Evolutionary conservation across 257 asterid species (phyloP).

Genomic region (Fraxinus quadrangulata): DNA sequence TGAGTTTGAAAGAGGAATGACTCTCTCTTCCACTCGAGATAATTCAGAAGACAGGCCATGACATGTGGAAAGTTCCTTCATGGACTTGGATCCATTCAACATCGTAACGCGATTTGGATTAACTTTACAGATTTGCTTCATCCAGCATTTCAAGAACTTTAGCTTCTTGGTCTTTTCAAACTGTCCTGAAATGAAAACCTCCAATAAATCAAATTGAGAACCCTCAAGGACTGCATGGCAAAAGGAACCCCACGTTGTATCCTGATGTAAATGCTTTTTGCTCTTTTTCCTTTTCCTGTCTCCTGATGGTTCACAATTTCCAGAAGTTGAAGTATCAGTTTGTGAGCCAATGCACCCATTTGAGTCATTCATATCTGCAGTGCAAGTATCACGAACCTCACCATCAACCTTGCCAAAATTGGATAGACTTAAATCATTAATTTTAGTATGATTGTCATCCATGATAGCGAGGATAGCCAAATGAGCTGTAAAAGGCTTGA

Average conservation of each 20-base stretch:
- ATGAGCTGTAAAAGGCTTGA: constrained; percentile 74
- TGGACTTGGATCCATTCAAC: constrained; percentile 35
- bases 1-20: constrained; percentile 32
- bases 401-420: constrained; percentile 16
- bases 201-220: constrained; percentile 66
- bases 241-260: constrained; percentile 77
- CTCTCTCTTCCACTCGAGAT: constrained; percentile 46
- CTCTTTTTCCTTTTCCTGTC: constrained; percentile 53
- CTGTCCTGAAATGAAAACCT: constrained; percentile 48
- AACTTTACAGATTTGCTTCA: constrained; percentile 60
- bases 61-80: constrained; percentile 34
- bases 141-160: constrained; percentile 89
- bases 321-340: constrained; percentile 61
- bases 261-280: constrained; percentile 41
- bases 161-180: constrained; percentile 65
- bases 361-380: constrained; percentile 35
- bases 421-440: constrained; percentile 27
- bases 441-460: constrained; percentile 30
- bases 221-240: constrained; percentile 60
- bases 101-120: constrained; percentile 31
- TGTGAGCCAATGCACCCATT: constrained; percentile 52
- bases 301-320: constrained; percentile 38
- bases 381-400: constrained; percentile 24
- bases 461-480: constrained; percentile 54
- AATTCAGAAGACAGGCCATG: constrained; percentile 39